phyloP scores from a whole-genome alignment of 371 early-diverging fungal species.

The Mortierella sp. region DNA sequence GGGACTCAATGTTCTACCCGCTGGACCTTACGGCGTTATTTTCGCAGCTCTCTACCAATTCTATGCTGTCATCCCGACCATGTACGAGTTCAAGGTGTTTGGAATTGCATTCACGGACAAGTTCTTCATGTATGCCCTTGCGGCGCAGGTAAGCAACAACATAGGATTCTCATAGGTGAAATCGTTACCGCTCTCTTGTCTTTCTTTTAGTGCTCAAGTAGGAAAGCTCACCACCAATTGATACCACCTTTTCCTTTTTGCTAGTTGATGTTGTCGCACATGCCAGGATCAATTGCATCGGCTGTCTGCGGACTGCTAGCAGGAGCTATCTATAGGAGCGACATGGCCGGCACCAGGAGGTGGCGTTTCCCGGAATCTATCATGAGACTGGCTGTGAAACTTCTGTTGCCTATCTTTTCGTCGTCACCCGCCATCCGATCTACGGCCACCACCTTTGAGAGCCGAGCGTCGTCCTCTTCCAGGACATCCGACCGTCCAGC shows the following conservation, averaged over 20 bases:
- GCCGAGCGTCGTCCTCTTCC: constrained; percentile 41
- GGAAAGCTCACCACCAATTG: background rate
- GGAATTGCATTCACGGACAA: constrained; percentile 76
- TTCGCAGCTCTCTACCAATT: constrained; percentile 77
- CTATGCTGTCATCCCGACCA: constrained; percentile 68
- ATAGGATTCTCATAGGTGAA: too few relatives aligned
- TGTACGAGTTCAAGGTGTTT: constrained; percentile 73
- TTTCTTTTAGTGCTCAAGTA: background rate
- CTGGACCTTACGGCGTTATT: constrained; percentile 77
- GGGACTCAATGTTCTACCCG: constrained; percentile 68
- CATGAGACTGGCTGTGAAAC: constrained; percentile 49
- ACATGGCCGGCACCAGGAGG: constrained; percentile 69
- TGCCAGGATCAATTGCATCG: constrained; percentile 69
- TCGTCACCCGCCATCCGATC: constrained; percentile 67
- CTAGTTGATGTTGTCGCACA: constrained; percentile 60
- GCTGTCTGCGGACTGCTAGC: constrained; percentile 71
- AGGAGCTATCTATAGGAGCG: constrained; percentile 72
- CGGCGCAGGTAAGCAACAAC: constrained; percentile 64
- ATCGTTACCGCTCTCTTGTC: too few relatives aligned
- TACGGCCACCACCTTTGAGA: constrained; percentile 62
- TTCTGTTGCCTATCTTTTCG: constrained; percentile 59
- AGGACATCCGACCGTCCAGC: constrained; percentile 57
- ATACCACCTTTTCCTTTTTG: constrained; percentile 52
- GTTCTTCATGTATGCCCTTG: constrained; percentile 71
- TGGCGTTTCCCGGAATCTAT: constrained; percentile 72